Percentiles rank a stretch among this genome's conserved stretches.
Evolutionary conservation across 2,329 filamentous ascomycete genomes (phyloP).

Genomic region (Aspergillus carbonarius): DNA sequence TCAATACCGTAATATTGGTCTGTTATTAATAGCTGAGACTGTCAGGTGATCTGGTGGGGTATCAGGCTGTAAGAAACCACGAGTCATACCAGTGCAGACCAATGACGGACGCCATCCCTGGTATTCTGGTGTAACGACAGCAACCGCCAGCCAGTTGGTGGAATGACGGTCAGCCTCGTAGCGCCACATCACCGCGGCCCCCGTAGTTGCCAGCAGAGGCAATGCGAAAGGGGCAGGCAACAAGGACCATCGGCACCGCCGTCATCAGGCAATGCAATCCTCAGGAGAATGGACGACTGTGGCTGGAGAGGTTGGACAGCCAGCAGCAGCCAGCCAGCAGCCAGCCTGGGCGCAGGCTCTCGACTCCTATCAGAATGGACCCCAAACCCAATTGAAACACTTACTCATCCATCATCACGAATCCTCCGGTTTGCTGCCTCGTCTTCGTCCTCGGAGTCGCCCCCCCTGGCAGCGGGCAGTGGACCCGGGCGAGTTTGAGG

Average conservation of each 20-base stretch:
- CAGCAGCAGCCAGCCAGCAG: background rate
- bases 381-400: background rate
- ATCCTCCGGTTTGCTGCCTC: conserved; percentile 24
- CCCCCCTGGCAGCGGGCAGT: conserved; percentile 17
- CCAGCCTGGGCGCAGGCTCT: background rate
- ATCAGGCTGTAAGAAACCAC: background rate
- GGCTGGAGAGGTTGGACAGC: background rate
- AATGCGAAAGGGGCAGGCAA: background rate
- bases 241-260: background rate
- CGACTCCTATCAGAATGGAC: background rate
- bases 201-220: background rate
- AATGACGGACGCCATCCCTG: background rate
- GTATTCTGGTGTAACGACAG: background rate
- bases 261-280: background rate
- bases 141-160: background rate
- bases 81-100: background rate
- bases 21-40: background rate
- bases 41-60: background rate
- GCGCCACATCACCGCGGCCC: background rate
- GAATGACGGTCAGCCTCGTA: background rate
- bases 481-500: conserved; percentile 3
- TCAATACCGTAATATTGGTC: background rate
- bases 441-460: conserved; percentile 12
- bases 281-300: background rate
- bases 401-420: background rate